Evolutionary conservation across 768 basidiomycete species (phyloP), one percentile per base, ranked within the genome.

Genomic region (Lentinula edodes): DNA sequence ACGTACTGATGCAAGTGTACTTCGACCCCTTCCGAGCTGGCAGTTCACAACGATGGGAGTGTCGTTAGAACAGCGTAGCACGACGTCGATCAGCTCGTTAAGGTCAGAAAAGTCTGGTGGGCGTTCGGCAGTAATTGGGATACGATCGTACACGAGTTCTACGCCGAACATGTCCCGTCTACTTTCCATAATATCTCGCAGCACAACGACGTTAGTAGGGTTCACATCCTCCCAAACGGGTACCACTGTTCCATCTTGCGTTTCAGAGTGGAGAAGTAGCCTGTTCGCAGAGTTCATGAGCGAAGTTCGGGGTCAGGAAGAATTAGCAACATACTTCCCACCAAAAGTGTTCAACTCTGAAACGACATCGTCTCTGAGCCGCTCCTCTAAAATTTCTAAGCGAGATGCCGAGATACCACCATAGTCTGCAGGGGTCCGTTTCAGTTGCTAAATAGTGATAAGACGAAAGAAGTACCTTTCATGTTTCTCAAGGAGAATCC

Each of bases 161-260:
- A 89, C 74, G n/a, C 80, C 82, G 20, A 78, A 74, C 0, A 72
- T 69, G 20, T 75, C 68, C 32, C 70, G 73, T 50, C 83, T 80
- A 3, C 82, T 74, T 13, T 78, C 82, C 95, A 98, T 98, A 63
- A 95, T 84, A 55, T 97, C 93, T 69, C 91, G 90, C 45, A 97
- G 79, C 1, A 93, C 91, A 35, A 85, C 83, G 13, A 98, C 88
- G 65, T 92, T 80, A 8, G 80, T 75, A 38, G 79, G 72, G 43
- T 81, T 81, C 3, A 91, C 93, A 65, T 93, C 91, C 71, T 98
- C 96, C 96, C 96, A 99, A 1, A 97, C 80, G 0, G 97, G 95
- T 5, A 95, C 83, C 6, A 99, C 90, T 5, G 90, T 83, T 5
- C 96, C 95, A 64, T 95, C 92, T 0, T 83, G 67, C 0, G 89